Base-by-base conservation (phyloP, 495 filamentous ascomycete species). In the Penicillium waksmanii region DNA sequence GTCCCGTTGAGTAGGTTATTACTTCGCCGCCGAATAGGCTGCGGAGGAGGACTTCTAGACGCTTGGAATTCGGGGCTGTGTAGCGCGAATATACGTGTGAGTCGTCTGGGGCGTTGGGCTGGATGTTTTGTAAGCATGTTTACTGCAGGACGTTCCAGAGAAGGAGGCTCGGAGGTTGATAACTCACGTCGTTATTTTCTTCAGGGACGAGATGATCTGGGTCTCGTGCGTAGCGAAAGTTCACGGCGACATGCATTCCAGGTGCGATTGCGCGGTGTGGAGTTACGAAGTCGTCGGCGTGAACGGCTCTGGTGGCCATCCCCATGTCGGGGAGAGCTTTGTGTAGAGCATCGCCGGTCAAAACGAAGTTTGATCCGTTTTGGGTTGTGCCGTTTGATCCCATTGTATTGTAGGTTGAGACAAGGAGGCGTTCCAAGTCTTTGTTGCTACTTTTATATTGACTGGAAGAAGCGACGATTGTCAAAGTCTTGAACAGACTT, bases 1-100 rank as follows among this genome's bases (percentile, higher is more conserved):
- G 85, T 18, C 94, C 94, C 5, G 90, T 93, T 27, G 85, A 77
- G 76, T 96, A 98, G 55, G 85, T 89, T 12, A 95, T 70, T 3
- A 82, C 75, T 5, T 87, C 84, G 3, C 84, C 90, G 60, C 82
- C 80, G 27, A 96, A 79, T 52, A 97, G 74, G 21, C 83, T 81
- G 12, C 85, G 80, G 4, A 97, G 85, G 53, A 96, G 78, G 4
- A 86, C 74, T 73, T 97, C 94, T 60, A 96, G 82, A 4, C 93
- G 89, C 0, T 85, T 89, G 27, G 83, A 84, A 67, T 89, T 95
- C 6, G 93, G 90, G 3, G 86, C 81, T 0, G 82, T 80, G 53
- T 88, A 69, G 38, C 93, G 88, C n/a, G 91, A 93, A 79, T 97
- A 97, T 63, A 96, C 73, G 46, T 74, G 68, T 5, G 60, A 67